Percentiles rank a stretch among this genome's conserved stretches.
These are phyloP conservation scores for Bimuria novae-zelandiae DNA, from an alignment of 2,329 filamentous ascomycete genomes.

Conservation along the genomic window DNA sequence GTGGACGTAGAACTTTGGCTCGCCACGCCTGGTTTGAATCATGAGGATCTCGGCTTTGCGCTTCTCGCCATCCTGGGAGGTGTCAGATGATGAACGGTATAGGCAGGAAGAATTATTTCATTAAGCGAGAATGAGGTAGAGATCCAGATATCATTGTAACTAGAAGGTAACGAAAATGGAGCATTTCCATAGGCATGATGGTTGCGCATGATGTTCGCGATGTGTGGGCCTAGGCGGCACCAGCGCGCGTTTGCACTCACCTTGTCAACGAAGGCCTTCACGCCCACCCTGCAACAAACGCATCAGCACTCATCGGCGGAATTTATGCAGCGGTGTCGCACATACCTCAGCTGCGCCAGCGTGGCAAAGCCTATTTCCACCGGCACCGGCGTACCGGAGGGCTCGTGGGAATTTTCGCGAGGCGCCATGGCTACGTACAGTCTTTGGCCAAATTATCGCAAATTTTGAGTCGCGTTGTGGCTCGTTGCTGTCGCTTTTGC, in stretches of 20 bases:
- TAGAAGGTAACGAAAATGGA: neutral
- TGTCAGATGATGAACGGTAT: slow-evolving; percentile 29
- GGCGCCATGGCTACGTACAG: slow-evolving; percentile 55
- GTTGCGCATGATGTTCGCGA: slow-evolving; percentile 22
- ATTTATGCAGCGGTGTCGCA: slow-evolving; percentile 36
- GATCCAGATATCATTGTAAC: neutral
- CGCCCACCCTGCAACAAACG: slow-evolving; percentile 60
- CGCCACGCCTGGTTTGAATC: slow-evolving; percentile 86
- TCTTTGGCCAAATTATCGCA: slow-evolving; percentile 14
- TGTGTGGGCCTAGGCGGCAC: neutral
- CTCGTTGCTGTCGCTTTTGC: slow-evolving; percentile 37
- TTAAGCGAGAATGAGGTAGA: neutral
- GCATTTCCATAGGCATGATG: no score
- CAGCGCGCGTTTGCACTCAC: slow-evolving; percentile 53
- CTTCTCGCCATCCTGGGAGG: slow-evolving; percentile 72
- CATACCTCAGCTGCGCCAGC: slow-evolving; percentile 78
- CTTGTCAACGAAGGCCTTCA: slow-evolving; percentile 71
- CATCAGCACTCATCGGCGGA: slow-evolving; percentile 34
- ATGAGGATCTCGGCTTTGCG: slow-evolving; percentile 96
- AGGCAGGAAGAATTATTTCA: neutral
- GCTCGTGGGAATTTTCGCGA: slow-evolving; percentile 59
- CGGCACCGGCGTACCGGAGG: slow-evolving; percentile 60
- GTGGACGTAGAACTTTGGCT: slow-evolving; percentile 91
- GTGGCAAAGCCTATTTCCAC: slow-evolving; percentile 82
- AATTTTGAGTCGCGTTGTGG: slow-evolving; percentile 32